Base-by-base conservation (phyloP, 495 filamentous ascomycete genomes). In the Trichocladium uniseriatum region DNA sequence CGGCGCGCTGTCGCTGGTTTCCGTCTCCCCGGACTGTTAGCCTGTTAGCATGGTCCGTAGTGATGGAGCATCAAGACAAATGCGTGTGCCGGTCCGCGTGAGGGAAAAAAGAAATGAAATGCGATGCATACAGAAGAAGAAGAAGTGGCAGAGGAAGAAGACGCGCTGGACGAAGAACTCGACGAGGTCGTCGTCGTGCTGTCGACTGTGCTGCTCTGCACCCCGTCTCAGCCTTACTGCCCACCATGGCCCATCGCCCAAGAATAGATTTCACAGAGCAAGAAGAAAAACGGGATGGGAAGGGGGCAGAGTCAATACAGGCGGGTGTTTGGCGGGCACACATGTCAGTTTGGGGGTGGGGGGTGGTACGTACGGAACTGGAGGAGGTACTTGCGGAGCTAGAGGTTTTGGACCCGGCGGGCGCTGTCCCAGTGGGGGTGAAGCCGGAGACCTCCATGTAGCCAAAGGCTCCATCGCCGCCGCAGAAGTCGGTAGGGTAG, bases 401-500 rank as follows among this genome's bases (percentile, higher is more conserved):
- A 2, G 45, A 34, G 7, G 45, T 48, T 19, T 40, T 13, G 21
- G 34, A 10, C 8, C 45, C 56, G 9, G 56, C 14, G 8, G 45
- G 21, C 1, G 59, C 55, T 14, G 65, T 71, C 18, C 65, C 66
- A 1, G 65, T 51, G 8, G 66, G 62, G 11, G 18, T 24, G 24
- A 38, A 29, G 14, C 54, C 57, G 1, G 20, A 43, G 9, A 69
- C 45, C 4, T 53, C 24, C 43, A 75, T 62, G 39, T 75, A 75
- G 29, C 67, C 71, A 51, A 43, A 75, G 32, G 66, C 21, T 14
- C 55, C 59, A 22, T 59, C 40, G 10, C 59, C 69, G 44, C 72
- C 72, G 51, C 72, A 76, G 5, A 39, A 50, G 39, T 76, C 72
- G 2, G 19, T 2, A 0, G 64, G 65, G 38, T 55, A 76, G 20